Evolutionary conservation across 768 basidiomycete genomes (phyloP), one percentile per base, ranked within the genome.

Genomic region (Trametes maxima): DNA sequence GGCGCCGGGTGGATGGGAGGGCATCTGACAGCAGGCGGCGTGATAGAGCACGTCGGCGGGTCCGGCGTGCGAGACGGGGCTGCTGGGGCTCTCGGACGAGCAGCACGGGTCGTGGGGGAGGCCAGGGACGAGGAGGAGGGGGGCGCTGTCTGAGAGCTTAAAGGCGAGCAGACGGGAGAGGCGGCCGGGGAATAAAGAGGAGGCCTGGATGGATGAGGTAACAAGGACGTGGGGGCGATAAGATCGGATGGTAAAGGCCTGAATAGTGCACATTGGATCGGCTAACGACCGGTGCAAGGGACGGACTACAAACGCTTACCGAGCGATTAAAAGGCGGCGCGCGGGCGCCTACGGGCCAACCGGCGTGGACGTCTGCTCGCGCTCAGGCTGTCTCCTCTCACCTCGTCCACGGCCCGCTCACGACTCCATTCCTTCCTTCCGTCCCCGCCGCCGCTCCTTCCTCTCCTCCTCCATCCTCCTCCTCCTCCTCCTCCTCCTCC

Each of bases 171-270:
- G 43, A 45, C 25, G 12, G 25, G 54, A 12, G 33, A 42, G 40
- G 49, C 40, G 24, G 59, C 59, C 59, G 53, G 59, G 53, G 39
- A 54, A 53, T 54, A 46, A 54, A 60, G 51, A 53, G 59, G 45
- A 44, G 44, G 51, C 36, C 25, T 40, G n/a, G 47, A 3, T 19
- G 39, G 35, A 16, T n/a, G 3, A 19, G 35, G 53, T 49, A 17
- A 36, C 43, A 60, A 54, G 43, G 22, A 19, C 3, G 24, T n/a
- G 17, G 14, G 42, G 24, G 39, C 44, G 57, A 52, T 59, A 19
- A 52, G 50, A 59, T 42, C 39, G 51, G 51, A 19, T 52, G 19
- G 17, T 54, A 39, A 40, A 55, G 28, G 36, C 21, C 36, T 22
- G 57, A 50, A 42, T 33, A 42, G 19, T 40, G 46, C 44, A 54